These are phyloP conservation scores for Microcyclosporella mali DNA, from an alignment of 2,329 filamentous ascomycete species.

Conservation along the genomic window DNA sequence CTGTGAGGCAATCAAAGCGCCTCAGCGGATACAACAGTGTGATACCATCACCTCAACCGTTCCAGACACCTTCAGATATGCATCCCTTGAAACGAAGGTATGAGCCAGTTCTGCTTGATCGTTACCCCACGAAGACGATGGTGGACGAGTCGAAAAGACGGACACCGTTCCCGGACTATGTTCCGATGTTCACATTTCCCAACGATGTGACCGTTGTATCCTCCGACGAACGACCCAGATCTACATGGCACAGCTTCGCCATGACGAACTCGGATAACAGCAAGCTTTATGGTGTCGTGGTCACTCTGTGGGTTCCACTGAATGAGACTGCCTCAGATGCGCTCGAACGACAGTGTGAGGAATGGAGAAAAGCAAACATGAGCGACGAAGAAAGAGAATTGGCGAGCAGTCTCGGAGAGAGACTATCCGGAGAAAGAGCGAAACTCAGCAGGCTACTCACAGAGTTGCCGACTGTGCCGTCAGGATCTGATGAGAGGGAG, in stretches of 20 bases:
- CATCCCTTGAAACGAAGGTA: constrained; percentile 90
- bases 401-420: constrained; percentile 82
- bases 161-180: constrained; percentile 89
- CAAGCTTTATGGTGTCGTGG: constrained; percentile 83
- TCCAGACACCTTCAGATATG: constrained; percentile 86
- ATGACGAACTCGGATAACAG: constrained; percentile 94
- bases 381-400: constrained; percentile 85
- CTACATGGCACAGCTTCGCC: constrained; percentile 98
- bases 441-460: constrained; percentile 84
- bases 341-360: constrained; percentile 59
- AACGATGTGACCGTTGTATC: constrained; percentile 97
- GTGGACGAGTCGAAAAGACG: constrained; percentile 72
- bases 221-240: constrained; percentile 83
- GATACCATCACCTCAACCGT: constrained; percentile 84
- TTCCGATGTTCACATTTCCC: constrained; percentile 98
- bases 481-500: constrained; percentile 75
- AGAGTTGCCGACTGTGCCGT: constrained; percentile 70
- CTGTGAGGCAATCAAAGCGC: constrained; percentile 74
- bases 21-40: constrained; percentile 98
- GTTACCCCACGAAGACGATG: constrained; percentile 80
- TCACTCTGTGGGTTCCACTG: constrained; percentile 88
- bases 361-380: constrained; percentile 61
- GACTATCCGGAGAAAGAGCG: constrained; percentile 79
- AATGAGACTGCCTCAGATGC: constrained; percentile 76
- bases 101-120: constrained; percentile 90